These are phyloP conservation scores for Zelonia costaricensis DNA, from an alignment of 208 protist genomes.

Conservation along the genomic window DNA sequence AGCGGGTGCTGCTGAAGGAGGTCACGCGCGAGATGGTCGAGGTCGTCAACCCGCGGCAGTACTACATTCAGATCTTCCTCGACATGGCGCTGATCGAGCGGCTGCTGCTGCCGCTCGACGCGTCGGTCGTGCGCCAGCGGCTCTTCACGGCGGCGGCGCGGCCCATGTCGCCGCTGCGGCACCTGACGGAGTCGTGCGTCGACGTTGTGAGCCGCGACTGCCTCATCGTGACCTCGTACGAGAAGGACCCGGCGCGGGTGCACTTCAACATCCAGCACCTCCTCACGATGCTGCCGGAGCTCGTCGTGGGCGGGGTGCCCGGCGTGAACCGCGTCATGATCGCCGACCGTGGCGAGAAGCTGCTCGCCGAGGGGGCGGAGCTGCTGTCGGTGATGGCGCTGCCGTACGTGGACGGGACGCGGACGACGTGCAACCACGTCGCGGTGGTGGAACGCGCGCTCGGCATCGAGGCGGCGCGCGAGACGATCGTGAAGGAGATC, in stretches of 20 bases:
- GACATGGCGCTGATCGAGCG: constrained; percentile 90
- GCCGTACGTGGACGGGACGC: constrained; percentile 89
- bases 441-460: constrained; percentile 95
- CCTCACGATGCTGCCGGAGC: constrained; percentile 80
- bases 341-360: constrained; percentile 62
- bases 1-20: constrained; percentile 93
- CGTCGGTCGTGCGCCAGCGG: constrained; percentile 69
- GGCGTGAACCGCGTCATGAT: constrained; percentile 97
- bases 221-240: constrained; percentile 72
- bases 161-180: constrained; percentile 86
- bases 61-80: constrained; percentile 94
- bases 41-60: constrained; percentile 74
- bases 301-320: constrained; percentile 95
- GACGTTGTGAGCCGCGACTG: constrained; percentile 65
- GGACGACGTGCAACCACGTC: constrained; percentile 98
- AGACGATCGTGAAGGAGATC: constrained; percentile 97
- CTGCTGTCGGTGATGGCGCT: constrained; percentile 95
- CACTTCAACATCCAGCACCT: constrained; percentile 90
- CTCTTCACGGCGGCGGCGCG: constrained; percentile 70
- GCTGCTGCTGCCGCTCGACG: constrained; percentile 94
- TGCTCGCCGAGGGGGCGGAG: constrained; percentile 95
- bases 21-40: constrained; percentile 86
- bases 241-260: constrained; percentile 40
- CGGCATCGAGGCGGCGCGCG: constrained; percentile 98
- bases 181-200: constrained; percentile 84